Base-by-base conservation (phyloP, 306 rosid species). In the Neltuma alba region DNA sequence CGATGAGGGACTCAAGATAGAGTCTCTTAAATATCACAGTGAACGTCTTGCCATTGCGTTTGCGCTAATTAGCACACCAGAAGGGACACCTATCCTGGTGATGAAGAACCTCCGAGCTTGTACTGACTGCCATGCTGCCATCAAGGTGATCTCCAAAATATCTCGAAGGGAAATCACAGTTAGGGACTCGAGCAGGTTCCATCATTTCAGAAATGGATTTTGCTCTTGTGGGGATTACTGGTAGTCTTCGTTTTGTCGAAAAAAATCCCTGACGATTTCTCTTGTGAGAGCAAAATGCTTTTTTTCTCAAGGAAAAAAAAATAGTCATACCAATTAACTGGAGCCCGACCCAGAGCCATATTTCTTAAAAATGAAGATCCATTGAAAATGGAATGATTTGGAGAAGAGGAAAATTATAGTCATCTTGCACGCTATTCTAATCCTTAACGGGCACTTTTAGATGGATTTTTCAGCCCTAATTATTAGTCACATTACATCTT, bases 21-120 rank as follows among this genome's bases (percentile, higher is more conserved):
- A 92, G 79, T 95, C 97, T 31, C 92, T 95, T 6, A 88, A 87
- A 81, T 90, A 88, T 86, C 99, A 90, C 82, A 92, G 97, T 25
- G 97, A 92, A 83, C 91, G 98, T 73, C 88, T 95, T 81, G 97
- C 98, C 44, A 95, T 95, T 82, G 98, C 97, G 8, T 95, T 84
- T 88, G 97, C 93, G 21, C 83, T 92, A 38, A 86, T 91, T 72
- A 88, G 87, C 77, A 87, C 98, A 50, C 91, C 92, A 25, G 78
- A 89, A 67, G 93, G 96, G 58, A 86, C 91, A 3, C 97, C 97
- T 11, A 84, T 91, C 75, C 78, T 92, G 79, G 92, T 95, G 60
- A 85, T 95, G 96, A 95, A 95, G 86, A 92, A 92, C 79, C 89
- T 95, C 41, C 77, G 99, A 86, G 91, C 98, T 73, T 92, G 97